Evolutionary conservation across 768 basidiomycete genomes (phyloP).

Genomic region (Hericium rajendrae): DNA sequence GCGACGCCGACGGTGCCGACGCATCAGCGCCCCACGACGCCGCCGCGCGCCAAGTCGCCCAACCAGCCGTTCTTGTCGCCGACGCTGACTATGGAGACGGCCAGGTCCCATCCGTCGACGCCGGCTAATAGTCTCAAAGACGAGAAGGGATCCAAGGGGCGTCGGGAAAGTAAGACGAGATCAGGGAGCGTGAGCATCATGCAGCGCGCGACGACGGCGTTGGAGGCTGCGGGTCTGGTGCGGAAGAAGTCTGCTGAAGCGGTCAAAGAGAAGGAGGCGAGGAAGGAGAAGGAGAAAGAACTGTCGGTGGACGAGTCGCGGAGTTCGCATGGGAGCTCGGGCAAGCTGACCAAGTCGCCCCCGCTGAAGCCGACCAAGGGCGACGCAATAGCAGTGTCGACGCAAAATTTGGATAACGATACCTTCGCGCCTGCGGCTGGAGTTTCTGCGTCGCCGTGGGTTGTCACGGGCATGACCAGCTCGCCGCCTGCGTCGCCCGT

Average conservation of each 20-base stretch:
- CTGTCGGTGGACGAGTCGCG: slow-evolving; percentile 46
- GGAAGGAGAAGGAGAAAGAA: slow-evolving; percentile 30
- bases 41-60: slow-evolving; percentile 34
- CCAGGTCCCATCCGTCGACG: slow-evolving; percentile 58
- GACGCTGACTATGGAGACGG: slow-evolving; percentile 37
- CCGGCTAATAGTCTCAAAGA: slow-evolving; percentile 50
- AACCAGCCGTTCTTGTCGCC: slow-evolving; percentile 36
- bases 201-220: slow-evolving; percentile 87
- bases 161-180: slow-evolving; percentile 50
- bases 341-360: slow-evolving; percentile 63
- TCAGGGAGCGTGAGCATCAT: slow-evolving; percentile 93
- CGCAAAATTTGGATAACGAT: slow-evolving; percentile 39
- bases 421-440: slow-evolving; percentile 12
- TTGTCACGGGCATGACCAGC: slow-evolving; percentile 28
- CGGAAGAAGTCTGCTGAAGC: slow-evolving; percentile 75
- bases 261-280: slow-evolving; percentile 39
- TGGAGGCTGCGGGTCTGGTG: slow-evolving; percentile 78
- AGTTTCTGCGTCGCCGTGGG: slow-evolving; percentile 54
- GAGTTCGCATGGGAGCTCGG: slow-evolving; percentile 56
- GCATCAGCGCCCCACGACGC: slow-evolving; percentile 39
- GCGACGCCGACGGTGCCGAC: slow-evolving; percentile 55
- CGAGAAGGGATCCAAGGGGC: slow-evolving; percentile 33
- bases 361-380: slow-evolving; percentile 42
- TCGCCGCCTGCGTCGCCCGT: slow-evolving; percentile 14
- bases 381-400: slow-evolving; percentile 33